Base-by-base conservation (phyloP, 192 early-diverging fungal genomes). In the Allomyces javanicus region DNA sequence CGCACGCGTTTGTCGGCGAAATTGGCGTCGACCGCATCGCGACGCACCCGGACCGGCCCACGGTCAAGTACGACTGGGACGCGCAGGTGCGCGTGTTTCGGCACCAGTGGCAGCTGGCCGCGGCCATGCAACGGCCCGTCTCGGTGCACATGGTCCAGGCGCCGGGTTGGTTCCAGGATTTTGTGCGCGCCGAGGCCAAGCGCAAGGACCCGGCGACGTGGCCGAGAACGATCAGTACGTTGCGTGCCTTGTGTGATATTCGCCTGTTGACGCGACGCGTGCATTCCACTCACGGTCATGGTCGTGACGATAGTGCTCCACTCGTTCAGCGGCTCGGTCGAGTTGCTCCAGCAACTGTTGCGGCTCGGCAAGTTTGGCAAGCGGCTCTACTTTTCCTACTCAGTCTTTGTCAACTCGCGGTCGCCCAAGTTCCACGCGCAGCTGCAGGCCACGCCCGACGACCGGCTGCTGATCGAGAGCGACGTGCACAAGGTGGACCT, bases 121-220 rank as follows among this genome's bases (percentile, higher is more conserved):
- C 78, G 22, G 79, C 83, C 7, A 66, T 88, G 25, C 33, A 73
- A 24, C 74, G 85, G 14, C 76, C 82, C 0, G 83, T 88, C 23
- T 88, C 83, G 40, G 71, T 93, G 50, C 90, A 95, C 70, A 84
- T 82, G 67, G 92, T 94, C 24, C 87, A 84, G 61, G 82, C 84
- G 22, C 85, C 85, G 64, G 89, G 89, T 1, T 64, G 75, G 21
- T 66, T 88, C 68, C 74, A 79, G 9, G 68, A 76, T 25, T 74
- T 76, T 45, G 72, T 76, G 62, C 73, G 69, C n/a, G 75, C 44
- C 21, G 73, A 67, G 64, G 64, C 58, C 26, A 67, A 74, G 25
- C 58, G 44, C 12, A 66, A 68, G 14, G 62, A 69, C 17, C 61
- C 65, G 14, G 68, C 67, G 25, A 25, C 2, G 69, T 72, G 62